A percentile compares a stretch with the other conserved stretches of the same genome.
Conservation (phyloP, 768 basidiomycete species). For the Trichaptum fuscoviolaceum region DNA sequence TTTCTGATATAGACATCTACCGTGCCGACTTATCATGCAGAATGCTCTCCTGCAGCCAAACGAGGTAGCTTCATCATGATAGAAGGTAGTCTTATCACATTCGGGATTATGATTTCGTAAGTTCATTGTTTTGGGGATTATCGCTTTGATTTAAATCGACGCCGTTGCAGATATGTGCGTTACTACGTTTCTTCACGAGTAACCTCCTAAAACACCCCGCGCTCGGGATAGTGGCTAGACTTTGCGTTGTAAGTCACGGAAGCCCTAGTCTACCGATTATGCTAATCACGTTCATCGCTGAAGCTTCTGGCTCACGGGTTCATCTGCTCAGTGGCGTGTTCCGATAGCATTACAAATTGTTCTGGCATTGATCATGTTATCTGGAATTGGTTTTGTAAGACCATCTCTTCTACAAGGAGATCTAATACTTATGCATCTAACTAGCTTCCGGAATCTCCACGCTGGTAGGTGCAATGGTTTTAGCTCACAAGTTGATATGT, state of each 20-base stretch:
- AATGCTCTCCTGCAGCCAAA: conserved; percentile 55
- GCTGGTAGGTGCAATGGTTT: not conserved
- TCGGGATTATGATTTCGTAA: conserved; percentile 59
- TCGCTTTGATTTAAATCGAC: conserved; percentile 6
- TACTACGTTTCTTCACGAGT: too few species aligned
- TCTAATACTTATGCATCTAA: not conserved
- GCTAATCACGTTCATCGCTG: not conserved
- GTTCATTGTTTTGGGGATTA: conserved; percentile 20
- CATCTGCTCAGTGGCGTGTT: conserved; percentile 57
- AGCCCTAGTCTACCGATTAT: conserved; percentile 6
- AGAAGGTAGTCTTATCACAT: conserved; percentile 58
- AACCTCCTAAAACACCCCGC: too few species aligned
- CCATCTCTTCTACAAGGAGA: too few species aligned
- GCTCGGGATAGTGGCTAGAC: conserved; percentile 52
- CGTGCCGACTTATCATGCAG: conserved; percentile 59
- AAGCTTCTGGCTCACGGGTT: conserved; percentile 46
- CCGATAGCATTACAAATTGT: conserved; percentile 57
- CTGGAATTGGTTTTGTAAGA: conserved; percentile 44
- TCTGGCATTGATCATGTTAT: conserved; percentile 49
- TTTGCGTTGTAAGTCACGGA: conserved; percentile 47
- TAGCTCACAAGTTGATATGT: not conserved
- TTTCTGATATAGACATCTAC: conserved; percentile 46
- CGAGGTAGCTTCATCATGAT: conserved; percentile 62
- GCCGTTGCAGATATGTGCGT: conserved; percentile 4
- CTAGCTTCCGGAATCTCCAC: not conserved